Evolutionary conservation across 2,329 filamentous ascomycete genomes (phyloP), one percentile per base, ranked within the genome.

Genomic region (Sporothrix inflata): DNA sequence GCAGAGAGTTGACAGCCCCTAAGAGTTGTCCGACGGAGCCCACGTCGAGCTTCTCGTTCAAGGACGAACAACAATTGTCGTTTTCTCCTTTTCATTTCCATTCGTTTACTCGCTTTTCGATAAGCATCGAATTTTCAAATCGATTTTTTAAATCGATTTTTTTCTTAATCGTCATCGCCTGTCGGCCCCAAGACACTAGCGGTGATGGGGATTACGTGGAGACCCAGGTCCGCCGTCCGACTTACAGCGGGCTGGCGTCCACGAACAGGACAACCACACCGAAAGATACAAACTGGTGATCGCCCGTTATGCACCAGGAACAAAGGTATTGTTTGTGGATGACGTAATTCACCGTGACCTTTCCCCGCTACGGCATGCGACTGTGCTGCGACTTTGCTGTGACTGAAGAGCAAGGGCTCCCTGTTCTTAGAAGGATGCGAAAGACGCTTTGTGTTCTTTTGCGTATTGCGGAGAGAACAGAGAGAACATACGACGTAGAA

Each of bases 131-230:
- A n/a, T n/a, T n/a, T n/a, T n/a, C n/a, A n/a, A n/a, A n/a, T n/a
- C n/a, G n/a, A n/a, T n/a, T n/a, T n/a, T n/a, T n/a, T n/a, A n/a
- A n/a, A n/a, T n/a, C n/a, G n/a, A n/a, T n/a, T n/a, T n/a, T n/a
- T n/a, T n/a, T n/a, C n/a, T n/a, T n/a, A n/a, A n/a, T 34, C 30
- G 30, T 6, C 30, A 34, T 34, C 30, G 30, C 3, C 3, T 34
- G 30, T 34, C 19, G 47, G n/a, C 9, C 6, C 38, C 38, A 45
- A 65, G 38, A 19, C 38, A 40, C 60, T 61, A 24, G n/a, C 21
- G 60, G 38, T 9, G 60, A 45, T 57, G 38, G 57, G 55, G 60
- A 65, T 65, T 65, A 65, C 60, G 60, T 65, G n/a, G 38, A n/a
- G 60, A 45, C 60, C 60, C 60, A 24, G 14, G 38, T 42, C 34